phyloP scores from a whole-genome alignment of 441 rosid genomes.

The Dalechampia spathulata region DNA sequence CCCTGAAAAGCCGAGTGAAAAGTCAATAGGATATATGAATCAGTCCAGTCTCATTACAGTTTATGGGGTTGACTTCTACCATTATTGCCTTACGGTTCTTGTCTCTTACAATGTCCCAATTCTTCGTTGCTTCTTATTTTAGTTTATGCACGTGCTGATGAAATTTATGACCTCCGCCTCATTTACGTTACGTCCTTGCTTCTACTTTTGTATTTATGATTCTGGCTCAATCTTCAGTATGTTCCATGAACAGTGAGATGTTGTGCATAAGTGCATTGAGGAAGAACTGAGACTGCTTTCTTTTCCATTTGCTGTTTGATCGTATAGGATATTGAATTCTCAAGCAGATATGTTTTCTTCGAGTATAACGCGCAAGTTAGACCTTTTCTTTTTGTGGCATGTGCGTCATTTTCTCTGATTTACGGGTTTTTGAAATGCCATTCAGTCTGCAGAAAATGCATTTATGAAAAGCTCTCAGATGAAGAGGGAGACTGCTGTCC shows the following conservation, averaged over 20 bases:
- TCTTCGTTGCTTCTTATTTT: neutral
- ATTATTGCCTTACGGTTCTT: neutral
- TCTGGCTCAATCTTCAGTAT: neutral
- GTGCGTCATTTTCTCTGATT: neutral
- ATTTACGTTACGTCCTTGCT: neutral
- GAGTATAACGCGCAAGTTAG: too few relatives aligned
- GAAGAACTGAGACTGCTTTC: too few relatives aligned
- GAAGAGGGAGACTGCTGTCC: constrained; percentile 81
- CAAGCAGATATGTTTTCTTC: too few relatives aligned
- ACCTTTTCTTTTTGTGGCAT: too few relatives aligned
- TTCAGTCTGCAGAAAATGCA: constrained; percentile 90
- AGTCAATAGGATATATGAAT: too few relatives aligned
- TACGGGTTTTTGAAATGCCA: constrained; percentile 1
- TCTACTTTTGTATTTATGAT: neutral
- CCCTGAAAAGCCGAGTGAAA: too few relatives aligned
- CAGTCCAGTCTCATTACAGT: too few relatives aligned
- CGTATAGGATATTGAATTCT: too few relatives aligned
- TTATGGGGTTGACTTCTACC: constrained; percentile 3
- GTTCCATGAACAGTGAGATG: neutral
- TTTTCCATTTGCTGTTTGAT: too few relatives aligned
- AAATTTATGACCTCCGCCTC: neutral
- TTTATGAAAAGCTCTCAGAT: constrained; percentile 59
- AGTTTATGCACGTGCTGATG: constrained; percentile 3
- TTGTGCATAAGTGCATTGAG: too few relatives aligned
- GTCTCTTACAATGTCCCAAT: neutral